phyloP scores from a whole-genome alignment of 495 filamentous ascomycete genomes.

The Neurospora sublineolata region DNA sequence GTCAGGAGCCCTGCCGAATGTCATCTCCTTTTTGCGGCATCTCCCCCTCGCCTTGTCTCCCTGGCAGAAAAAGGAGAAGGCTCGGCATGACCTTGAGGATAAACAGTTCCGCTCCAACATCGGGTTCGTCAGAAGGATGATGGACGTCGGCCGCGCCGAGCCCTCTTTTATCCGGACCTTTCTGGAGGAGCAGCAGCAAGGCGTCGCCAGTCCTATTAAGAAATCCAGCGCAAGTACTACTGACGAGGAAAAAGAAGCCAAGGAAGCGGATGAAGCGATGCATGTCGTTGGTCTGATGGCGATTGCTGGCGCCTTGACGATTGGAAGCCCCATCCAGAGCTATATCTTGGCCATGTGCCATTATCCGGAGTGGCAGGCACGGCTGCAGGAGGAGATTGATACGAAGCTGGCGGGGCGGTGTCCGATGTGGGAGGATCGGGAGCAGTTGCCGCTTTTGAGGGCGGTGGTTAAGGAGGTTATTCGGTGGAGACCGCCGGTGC shows the following conservation, averaged over 20 bases:
- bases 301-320: conserved; percentile 36
- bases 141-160: conserved; percentile 12
- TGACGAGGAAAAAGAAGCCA: conserved; percentile 6
- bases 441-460: conserved; percentile 35
- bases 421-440: conserved; percentile 38
- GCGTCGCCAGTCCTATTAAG: not conserved
- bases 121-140: conserved; percentile 26
- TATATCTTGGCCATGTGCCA: conserved; percentile 50
- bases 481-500: conserved; percentile 46
- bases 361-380: conserved; percentile 43
- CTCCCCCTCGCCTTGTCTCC: conserved; percentile 33
- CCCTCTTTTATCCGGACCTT: conserved; percentile 38
- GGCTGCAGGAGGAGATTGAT: conserved; percentile 46
- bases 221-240: not conserved
- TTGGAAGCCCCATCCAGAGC: conserved; percentile 42
- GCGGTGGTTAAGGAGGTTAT: conserved; percentile 51
- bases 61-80: conserved; percentile 40
- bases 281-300: conserved; percentile 38
- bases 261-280: conserved; percentile 24
- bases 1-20: conserved; percentile 42
- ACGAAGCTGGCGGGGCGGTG: conserved; percentile 32
- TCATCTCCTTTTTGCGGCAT: conserved; percentile 32
- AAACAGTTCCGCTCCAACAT: conserved; percentile 27
- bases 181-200: conserved; percentile 14
- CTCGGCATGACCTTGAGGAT: conserved; percentile 28